Base-by-base conservation (phyloP, 352 stramenopile species). In the Elongisporangium prolatum region DNA sequence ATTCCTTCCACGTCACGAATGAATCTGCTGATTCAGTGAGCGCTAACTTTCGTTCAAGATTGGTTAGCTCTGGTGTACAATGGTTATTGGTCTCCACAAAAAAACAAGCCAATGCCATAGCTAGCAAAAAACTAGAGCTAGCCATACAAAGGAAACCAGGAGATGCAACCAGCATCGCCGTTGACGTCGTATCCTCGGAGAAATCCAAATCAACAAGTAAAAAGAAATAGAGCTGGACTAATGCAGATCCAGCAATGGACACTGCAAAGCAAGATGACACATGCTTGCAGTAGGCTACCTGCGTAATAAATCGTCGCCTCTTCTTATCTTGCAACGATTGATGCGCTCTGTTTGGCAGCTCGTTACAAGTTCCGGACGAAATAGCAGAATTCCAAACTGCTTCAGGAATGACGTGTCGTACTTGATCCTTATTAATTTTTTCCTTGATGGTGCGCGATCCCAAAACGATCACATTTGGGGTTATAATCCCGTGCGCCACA, bases 191-290 rank as follows among this genome's bases (percentile, higher is more conserved):
- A 21, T 59, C 48, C 7, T 50, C 34, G 38, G 63, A 56, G 13
- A 48, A 51, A 13, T 69, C 56, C n/a, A 84, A 38, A 47, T 84
- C 52, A 3, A 83, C 73, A 5, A 75, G 34, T 24, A 82, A 58
- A 37, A 89, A 86, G 56, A 82, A 91, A 54, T 76, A 84, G 1
- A 69, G 64, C 56, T 91, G 81, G 4, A 85, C 59, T 28, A 80
- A 48, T 1, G 64, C 72, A 20, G 73, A 84, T 0, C 75, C 77
- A 0, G 64, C 60, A 38, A 85, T 54, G 16, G 67, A 65, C 0
- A 72, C 69, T n/a, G 61, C 74, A 60, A 86, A 86, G 20, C 69
- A 80, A 13, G 63, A 64, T n/a, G 67, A 80, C 18, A 77, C 61
- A 48, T 68, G 75, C 21, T 53, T 62, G 54, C 59, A 54, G 16